A percentile compares a stretch with the other conserved stretches of the same genome.
Evolutionary conservation across 495 filamentous ascomycete genomes (phyloP).

Genomic region (Sphaerosporella brunnea): DNA sequence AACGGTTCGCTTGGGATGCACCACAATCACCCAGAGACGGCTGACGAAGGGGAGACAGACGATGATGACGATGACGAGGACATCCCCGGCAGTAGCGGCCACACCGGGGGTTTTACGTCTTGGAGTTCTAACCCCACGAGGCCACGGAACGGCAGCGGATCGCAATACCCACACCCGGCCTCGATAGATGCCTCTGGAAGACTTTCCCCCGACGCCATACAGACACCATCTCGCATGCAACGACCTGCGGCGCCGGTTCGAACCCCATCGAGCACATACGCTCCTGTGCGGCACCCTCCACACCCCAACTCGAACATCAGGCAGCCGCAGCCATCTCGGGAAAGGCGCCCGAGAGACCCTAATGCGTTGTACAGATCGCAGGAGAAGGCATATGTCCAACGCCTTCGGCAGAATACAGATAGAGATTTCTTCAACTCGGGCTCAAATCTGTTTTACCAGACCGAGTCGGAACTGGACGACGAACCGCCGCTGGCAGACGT

Average conservation of each 20-base stretch:
- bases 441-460: slow-evolving; percentile 37
- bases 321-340: slow-evolving; percentile 35
- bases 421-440: slow-evolving; percentile 59
- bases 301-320: slow-evolving; percentile 30
- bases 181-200: slow-evolving; percentile 19
- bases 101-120: slow-evolving; percentile 2
- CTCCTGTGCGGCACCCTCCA: slow-evolving; percentile 52
- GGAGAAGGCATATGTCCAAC: slow-evolving; percentile 65
- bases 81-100: background rate
- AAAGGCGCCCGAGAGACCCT: slow-evolving; percentile 43
- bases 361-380: slow-evolving; percentile 69
- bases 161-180: slow-evolving; percentile 14
- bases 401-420: slow-evolving; percentile 51
- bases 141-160: slow-evolving; percentile 11
- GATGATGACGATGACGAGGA: slow-evolving; percentile 5
- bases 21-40: slow-evolving; percentile 18
- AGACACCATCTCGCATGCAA: slow-evolving; percentile 30
- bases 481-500: slow-evolving; percentile 72
- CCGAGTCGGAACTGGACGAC: slow-evolving; percentile 76
- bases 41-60: slow-evolving; percentile 20
- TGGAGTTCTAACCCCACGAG: slow-evolving; percentile 16
- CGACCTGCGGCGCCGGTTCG: slow-evolving; percentile 44
- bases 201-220: slow-evolving; percentile 22
- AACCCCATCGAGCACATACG: slow-evolving; percentile 56
- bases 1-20: background rate